Evolutionary conservation across 768 basidiomycete species (phyloP).

Genomic region (Termitomyces sp.): DNA sequence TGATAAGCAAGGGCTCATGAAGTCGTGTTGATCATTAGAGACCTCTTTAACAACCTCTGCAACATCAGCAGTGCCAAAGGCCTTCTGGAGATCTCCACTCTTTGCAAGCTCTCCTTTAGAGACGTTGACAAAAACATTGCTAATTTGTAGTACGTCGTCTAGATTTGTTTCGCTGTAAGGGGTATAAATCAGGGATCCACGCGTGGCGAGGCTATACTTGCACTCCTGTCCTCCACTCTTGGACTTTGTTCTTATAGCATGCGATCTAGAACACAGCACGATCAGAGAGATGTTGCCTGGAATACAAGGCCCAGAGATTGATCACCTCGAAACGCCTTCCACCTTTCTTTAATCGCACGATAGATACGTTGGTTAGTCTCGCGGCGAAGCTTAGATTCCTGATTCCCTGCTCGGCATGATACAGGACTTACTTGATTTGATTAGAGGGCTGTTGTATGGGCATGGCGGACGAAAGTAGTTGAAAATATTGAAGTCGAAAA

Average conservation of each 20-base stretch:
- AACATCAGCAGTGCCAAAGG: constrained; percentile 74
- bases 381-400: constrained; percentile 3
- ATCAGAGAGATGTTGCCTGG: not conserved
- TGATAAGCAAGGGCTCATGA: not conserved
- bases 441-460: constrained; percentile 81
- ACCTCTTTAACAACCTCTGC: constrained; percentile 80
- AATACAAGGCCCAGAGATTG: not conserved
- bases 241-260: constrained; percentile 99
- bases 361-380: constrained; percentile 94
- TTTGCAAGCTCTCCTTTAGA: constrained; percentile 94
- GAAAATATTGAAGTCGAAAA: constrained; percentile 1
- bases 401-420: not conserved
- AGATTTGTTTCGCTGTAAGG: constrained; percentile 75
- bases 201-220: constrained; percentile 28
- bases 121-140: constrained; percentile 93
- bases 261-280: constrained; percentile 56
- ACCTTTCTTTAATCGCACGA: constrained; percentile 93
- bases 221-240: constrained; percentile 93
- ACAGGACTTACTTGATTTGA: constrained; percentile 67
- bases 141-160: constrained; percentile 95
- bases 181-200: not conserved
- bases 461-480: constrained; percentile 23
- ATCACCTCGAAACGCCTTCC: constrained; percentile 94
- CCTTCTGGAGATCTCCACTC: constrained; percentile 84
- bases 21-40: constrained; percentile 3